Base-by-base conservation (phyloP, 208 protist genomes). In the Crithidia bombi region DNA sequence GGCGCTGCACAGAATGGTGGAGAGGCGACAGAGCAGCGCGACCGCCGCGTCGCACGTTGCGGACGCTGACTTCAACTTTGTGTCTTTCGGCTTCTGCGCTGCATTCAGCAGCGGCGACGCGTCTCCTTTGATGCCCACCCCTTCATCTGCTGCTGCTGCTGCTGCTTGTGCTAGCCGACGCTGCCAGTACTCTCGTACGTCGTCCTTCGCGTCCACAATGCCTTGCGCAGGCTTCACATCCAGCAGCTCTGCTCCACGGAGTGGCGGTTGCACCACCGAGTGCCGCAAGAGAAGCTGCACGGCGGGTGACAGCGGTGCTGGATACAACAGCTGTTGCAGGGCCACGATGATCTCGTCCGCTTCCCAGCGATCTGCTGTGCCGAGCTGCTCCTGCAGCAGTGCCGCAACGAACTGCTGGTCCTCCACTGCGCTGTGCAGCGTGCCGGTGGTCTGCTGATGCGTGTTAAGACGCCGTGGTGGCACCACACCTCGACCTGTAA, bases 21-120 rank as follows among this genome's bases (percentile, higher is more conserved):
- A 26, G 54, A 75, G 69, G 30, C 54, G 62, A n/a, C 35, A 75
- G 33, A 75, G 69, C 17, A 75, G 52, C 43, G 54, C 15, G 9
- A 12, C 62, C 0, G 69, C 69, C 15, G n/a, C 50, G 1, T 52
- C 19, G 26, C 46, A 26, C 39, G 58, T 39, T 33, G 5, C 57
- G 10, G 38, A 33, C n/a, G 25, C 57, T 2, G 28, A 3, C 35
- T 36, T 50, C 26, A 23, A n/a, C 5, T 35, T 36, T 23, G 57
- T 6, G 17, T 35, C 3, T 28, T n/a, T 32, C 57, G 43, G 43
- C 17, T 46, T 5, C 15, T 41, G 36, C 0, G 58, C 23, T 1
- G 41, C 14, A 3, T 21, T 21, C 28, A 4, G 26, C 21, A 15
- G 55, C 55, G 55, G n/a, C 9, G 38, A 11, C 21, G 4, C 11